phyloP scores from a whole-genome alignment of 352 stramenopile genomes.

The Halophytophthora batemanensis region DNA sequence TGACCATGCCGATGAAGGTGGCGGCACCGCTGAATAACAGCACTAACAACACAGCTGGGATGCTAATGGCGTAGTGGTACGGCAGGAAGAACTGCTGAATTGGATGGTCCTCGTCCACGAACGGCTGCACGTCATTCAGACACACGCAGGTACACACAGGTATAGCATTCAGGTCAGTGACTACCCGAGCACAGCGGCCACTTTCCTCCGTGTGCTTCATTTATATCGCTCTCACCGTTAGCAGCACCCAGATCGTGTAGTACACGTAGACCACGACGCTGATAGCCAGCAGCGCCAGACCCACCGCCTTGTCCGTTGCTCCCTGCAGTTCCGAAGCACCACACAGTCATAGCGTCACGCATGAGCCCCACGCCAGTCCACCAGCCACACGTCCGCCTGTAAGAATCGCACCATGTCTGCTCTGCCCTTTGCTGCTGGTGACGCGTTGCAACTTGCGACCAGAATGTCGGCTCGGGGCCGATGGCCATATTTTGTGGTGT shows the following conservation, averaged over 20 bases:
- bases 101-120: conserved; percentile 76
- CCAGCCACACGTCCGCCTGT: not conserved
- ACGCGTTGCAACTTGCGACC: too few species aligned
- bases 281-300: conserved; percentile 68
- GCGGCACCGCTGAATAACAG: conserved; percentile 81
- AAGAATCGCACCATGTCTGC: not conserved
- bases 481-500: too few species aligned
- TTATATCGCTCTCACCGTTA: conserved; percentile 57
- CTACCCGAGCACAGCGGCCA: not conserved
- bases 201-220: not conserved
- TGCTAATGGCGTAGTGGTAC: conserved; percentile 88
- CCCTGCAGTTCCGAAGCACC: conserved; percentile 23
- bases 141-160: not conserved
- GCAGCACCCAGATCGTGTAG: conserved; percentile 89
- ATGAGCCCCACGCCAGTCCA: not conserved
- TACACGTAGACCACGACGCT: conserved; percentile 88
- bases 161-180: too few species aligned
- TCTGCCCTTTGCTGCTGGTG: not conserved
- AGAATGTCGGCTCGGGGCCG: too few species aligned
- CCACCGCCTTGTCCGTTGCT: conserved; percentile 76
- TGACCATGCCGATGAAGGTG: conserved; percentile 87
- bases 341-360: not conserved
- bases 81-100: conserved; percentile 85
- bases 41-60: conserved; percentile 82
- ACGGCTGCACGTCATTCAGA: conserved; percentile 50